Conservation (phyloP, 148 eudicot species). For the Fallopia convolvulus region DNA sequence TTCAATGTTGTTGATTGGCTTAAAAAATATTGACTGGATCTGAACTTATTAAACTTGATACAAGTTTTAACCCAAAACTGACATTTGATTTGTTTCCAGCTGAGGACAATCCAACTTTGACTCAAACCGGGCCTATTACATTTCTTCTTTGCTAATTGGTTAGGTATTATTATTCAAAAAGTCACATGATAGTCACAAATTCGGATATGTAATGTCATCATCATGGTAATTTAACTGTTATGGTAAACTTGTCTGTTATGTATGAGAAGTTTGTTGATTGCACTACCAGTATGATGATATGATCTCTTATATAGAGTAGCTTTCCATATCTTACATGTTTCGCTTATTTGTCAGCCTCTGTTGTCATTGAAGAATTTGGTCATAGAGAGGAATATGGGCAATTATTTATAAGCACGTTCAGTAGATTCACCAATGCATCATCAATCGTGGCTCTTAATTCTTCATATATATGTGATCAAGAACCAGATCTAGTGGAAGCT, state of each 20-base stretch:
- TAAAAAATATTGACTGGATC: background rate
- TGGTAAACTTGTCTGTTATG: background rate
- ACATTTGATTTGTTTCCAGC: background rate
- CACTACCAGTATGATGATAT: background rate
- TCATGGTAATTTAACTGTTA: background rate
- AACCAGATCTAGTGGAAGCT: constrained; percentile 96
- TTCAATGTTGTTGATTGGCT: background rate
- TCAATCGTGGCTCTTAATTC: constrained; percentile 83
- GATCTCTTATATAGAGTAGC: background rate
- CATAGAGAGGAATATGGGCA: constrained; percentile 73
- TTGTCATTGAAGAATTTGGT: constrained; percentile 83
- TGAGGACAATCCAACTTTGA: background rate
- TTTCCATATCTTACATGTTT: constrained; percentile 1
- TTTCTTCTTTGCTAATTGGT: background rate
- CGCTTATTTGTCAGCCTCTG: constrained; percentile 56
- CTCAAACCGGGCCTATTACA: background rate
- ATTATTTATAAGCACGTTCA: constrained; percentile 71
- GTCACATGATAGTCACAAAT: background rate
- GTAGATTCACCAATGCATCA: constrained; percentile 76
- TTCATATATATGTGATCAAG: constrained; percentile 97
- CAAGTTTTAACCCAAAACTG: background rate
- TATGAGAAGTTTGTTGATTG: background rate
- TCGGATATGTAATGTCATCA: background rate
- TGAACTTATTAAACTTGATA: background rate
- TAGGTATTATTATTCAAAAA: background rate